Evolutionary conservation across 2,329 filamentous ascomycete genomes (phyloP).

Genomic region (Fusarium coicis): DNA sequence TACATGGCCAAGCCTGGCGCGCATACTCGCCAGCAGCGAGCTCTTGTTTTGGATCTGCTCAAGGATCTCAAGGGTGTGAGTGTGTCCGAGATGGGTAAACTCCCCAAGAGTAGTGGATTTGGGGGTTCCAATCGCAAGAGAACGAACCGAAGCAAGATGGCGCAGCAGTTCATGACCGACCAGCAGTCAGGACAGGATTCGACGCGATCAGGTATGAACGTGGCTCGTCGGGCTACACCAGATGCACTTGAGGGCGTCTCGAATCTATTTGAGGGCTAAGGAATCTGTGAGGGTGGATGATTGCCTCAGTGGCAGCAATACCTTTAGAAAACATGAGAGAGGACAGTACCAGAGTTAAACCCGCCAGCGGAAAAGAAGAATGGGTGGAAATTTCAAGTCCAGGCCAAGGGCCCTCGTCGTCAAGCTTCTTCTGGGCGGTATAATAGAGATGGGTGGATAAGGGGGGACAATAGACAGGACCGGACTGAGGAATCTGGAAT

Average conservation of each 20-base stretch:
- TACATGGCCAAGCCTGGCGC: conserved; percentile 68
- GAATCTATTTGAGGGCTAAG: conserved; percentile 58
- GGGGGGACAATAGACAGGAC: conserved; percentile 28
- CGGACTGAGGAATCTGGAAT: conserved; percentile 14
- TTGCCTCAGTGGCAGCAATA: neutral
- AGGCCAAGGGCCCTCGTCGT: conserved; percentile 1
- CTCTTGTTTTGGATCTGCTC: conserved; percentile 83
- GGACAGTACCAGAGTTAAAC: conserved; percentile 1
- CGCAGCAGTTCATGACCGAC: conserved; percentile 73
- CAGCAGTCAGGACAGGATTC: conserved; percentile 48
- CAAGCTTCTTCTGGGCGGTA: neutral
- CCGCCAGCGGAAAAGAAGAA: conserved; percentile 21
- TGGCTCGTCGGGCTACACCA: conserved; percentile 53
- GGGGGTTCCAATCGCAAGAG: conserved; percentile 44
- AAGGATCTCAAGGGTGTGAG: conserved; percentile 90
- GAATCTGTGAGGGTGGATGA: neutral
- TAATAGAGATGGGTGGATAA: conserved; percentile 9
- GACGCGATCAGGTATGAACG: conserved; percentile 44
- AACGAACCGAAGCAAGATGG: conserved; percentile 60
- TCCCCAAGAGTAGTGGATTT: conserved; percentile 65
- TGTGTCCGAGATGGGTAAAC: conserved; percentile 91
- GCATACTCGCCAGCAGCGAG: conserved; percentile 80
- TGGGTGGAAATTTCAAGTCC: neutral
- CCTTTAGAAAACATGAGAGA: conserved; percentile 14
- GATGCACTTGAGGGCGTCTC: conserved; percentile 67